A percentile compares a stretch with the other conserved stretches of the same genome.
Evolutionary conservation across 2,329 filamentous ascomycete genomes (phyloP).

Genomic region (Curvularia eragrostidis): DNA sequence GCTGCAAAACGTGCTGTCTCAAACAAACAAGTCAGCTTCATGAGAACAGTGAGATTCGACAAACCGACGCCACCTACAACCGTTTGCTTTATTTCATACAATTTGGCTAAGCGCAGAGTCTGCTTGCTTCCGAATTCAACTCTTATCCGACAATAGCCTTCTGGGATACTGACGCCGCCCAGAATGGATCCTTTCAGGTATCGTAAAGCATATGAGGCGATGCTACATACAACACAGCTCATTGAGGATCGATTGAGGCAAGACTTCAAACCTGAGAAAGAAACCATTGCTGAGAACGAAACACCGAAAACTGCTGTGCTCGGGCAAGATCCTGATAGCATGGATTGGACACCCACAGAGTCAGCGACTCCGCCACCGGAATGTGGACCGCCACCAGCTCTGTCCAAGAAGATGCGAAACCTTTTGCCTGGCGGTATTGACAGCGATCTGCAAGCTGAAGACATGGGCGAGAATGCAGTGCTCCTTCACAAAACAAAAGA

Average conservation of each 20-base stretch:
- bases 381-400: constrained; percentile 39
- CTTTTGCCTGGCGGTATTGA: constrained; percentile 38
- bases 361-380: constrained; percentile 35
- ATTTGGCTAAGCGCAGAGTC: neutral
- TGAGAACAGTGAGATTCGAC: constrained; percentile 13
- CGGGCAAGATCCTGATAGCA: constrained; percentile 45
- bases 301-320: constrained; percentile 24
- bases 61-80: neutral
- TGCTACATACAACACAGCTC: constrained; percentile 46
- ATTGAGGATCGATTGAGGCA: constrained; percentile 42
- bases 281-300: constrained; percentile 13
- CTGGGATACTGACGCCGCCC: constrained; percentile 24
- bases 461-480: constrained; percentile 36
- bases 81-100: constrained; percentile 12
- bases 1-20: constrained; percentile 13
- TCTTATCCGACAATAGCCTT: constrained; percentile 7
- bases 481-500: constrained; percentile 47
- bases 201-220: constrained; percentile 48
- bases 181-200: constrained; percentile 49
- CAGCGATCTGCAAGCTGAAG: constrained; percentile 31
- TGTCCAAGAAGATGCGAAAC: constrained; percentile 42
- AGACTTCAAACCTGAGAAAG: constrained; percentile 19
- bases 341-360: constrained; percentile 49
- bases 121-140: neutral
- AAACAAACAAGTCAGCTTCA: constrained; percentile 13